Conservation (phyloP, 306 rosid genomes). For the Crotalaria pallida region DNA sequence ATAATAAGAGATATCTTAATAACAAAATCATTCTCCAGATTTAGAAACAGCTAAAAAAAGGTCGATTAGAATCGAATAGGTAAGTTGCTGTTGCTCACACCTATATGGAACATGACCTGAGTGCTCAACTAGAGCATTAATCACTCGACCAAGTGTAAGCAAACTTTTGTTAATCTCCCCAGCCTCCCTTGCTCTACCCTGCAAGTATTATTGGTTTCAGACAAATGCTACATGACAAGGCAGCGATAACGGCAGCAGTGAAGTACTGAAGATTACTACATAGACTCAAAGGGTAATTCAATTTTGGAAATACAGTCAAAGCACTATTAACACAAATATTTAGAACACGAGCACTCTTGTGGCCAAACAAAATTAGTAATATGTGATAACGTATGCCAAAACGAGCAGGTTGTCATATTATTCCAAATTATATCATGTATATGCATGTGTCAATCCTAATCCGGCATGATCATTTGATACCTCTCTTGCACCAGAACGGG, state of each 20-base stretch:
- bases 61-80: background rate
- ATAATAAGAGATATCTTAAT: constrained; percentile 25
- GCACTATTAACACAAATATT: background rate
- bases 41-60: background rate
- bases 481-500: constrained; percentile 99
- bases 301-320: background rate
- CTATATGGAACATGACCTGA: constrained; percentile 98
- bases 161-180: constrained; percentile 99
- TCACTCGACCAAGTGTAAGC: constrained; percentile 96
- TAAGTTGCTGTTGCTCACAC: constrained; percentile 31
- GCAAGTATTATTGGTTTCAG: constrained; percentile 35
- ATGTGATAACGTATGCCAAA: background rate
- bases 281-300: background rate
- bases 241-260: background rate
- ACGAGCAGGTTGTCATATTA: background rate
- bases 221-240: background rate
- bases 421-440: constrained; percentile 12
- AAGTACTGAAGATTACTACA: background rate
- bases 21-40: constrained; percentile 2
- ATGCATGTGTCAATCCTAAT: constrained; percentile 15
- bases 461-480: constrained; percentile 33
- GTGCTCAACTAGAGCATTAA: constrained; percentile 97
- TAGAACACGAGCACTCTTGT: background rate
- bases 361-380: constrained; percentile 1
- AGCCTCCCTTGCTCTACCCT: constrained; percentile 99